A percentile compares a stretch with the other conserved stretches of the same genome.
Evolutionary conservation across 2,329 filamentous ascomycete genomes (phyloP).

Genomic region (Aspergillus quadrilineatus): DNA sequence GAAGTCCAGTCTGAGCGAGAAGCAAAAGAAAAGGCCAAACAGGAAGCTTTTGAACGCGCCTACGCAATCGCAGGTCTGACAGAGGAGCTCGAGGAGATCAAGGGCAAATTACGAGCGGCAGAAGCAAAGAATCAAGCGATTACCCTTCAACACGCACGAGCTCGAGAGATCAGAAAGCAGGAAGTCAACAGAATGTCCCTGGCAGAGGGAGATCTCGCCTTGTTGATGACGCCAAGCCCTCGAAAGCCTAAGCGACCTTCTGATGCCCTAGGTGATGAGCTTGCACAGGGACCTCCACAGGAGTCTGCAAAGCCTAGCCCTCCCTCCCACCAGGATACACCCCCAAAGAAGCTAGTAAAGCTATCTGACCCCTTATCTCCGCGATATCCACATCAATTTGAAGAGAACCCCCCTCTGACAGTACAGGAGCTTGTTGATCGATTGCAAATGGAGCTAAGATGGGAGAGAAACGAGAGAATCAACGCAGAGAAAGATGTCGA

Average conservation of each 20-base stretch:
- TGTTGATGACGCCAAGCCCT: constrained; percentile 31
- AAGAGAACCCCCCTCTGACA: constrained; percentile 16
- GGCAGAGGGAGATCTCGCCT: constrained; percentile 33
- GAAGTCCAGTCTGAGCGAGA: constrained; percentile 52
- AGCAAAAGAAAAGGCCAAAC: constrained; percentile 46
- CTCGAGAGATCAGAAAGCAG: constrained; percentile 31
- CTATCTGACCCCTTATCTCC: constrained; percentile 32
- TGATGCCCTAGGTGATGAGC: constrained; percentile 27
- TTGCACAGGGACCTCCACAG: constrained; percentile 14
- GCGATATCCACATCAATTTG: constrained; percentile 27
- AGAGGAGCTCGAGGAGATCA: constrained; percentile 46
- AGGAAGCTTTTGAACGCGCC: constrained; percentile 49
- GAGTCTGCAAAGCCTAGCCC: constrained; percentile 9
- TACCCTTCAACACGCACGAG: constrained; percentile 35
- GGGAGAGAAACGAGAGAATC: constrained; percentile 51
- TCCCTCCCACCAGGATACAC: not conserved
- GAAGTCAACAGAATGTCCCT: constrained; percentile 30
- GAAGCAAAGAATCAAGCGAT: constrained; percentile 40
- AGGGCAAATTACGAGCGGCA: constrained; percentile 40
- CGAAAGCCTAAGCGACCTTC: constrained; percentile 37
- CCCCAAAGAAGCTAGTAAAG: constrained; percentile 20
- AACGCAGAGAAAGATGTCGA: constrained; percentile 58
- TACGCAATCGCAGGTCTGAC: constrained; percentile 47
- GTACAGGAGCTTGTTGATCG: constrained; percentile 47
- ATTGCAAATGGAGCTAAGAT: constrained; percentile 50